Evolutionary conservation across 1,139 yeast species (phyloP).

Genomic region (Candida smagusa): DNA sequence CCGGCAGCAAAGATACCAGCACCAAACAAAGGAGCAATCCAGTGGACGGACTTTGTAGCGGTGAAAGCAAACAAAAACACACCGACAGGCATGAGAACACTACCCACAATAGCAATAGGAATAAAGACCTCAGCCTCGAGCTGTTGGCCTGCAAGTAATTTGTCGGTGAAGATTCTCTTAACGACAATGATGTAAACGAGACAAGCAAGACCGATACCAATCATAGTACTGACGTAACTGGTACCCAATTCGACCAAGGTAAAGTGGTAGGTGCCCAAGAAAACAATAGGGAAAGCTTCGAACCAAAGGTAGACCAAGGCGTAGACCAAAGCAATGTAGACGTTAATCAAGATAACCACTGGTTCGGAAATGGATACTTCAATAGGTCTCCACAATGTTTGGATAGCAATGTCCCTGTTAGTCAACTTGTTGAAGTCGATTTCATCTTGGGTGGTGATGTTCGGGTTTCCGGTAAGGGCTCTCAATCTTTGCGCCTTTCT

Average conservation of each 20-base stretch:
- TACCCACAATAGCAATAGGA: slow-evolving; percentile 43
- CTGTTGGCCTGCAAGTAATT: slow-evolving; percentile 18
- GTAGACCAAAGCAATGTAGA: slow-evolving; percentile 53
- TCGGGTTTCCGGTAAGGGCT: slow-evolving; percentile 30
- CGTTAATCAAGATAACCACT: slow-evolving; percentile 42
- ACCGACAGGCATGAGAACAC: slow-evolving; percentile 40
- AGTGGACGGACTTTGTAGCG: slow-evolving; percentile 32
- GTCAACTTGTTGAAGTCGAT: slow-evolving; percentile 20
- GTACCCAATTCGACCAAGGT: slow-evolving; percentile 47
- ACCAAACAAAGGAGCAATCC: slow-evolving; percentile 45
- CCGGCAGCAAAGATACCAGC: slow-evolving; percentile 35
- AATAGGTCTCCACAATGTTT: slow-evolving; percentile 49
- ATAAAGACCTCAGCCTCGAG: slow-evolving; percentile 40
- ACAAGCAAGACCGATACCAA: slow-evolving; percentile 38
- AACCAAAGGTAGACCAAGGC: slow-evolving; percentile 56
- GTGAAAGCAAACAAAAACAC: slow-evolving; percentile 53
- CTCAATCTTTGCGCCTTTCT: slow-evolving; percentile 37
- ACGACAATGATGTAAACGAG: slow-evolving; percentile 21
- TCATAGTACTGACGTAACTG: slow-evolving; percentile 40
- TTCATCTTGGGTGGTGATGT: slow-evolving; percentile 29
- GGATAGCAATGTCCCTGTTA: slow-evolving; percentile 23
- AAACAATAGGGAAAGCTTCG: slow-evolving; percentile 59
- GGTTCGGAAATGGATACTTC: slow-evolving; percentile 43
- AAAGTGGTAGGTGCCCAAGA: slow-evolving; percentile 40
- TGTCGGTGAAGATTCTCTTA: slow-evolving; percentile 21